Evolutionary conservation across 2,329 filamentous ascomycete genomes (phyloP).

Genomic region (Uncinocarpus reesii): DNA sequence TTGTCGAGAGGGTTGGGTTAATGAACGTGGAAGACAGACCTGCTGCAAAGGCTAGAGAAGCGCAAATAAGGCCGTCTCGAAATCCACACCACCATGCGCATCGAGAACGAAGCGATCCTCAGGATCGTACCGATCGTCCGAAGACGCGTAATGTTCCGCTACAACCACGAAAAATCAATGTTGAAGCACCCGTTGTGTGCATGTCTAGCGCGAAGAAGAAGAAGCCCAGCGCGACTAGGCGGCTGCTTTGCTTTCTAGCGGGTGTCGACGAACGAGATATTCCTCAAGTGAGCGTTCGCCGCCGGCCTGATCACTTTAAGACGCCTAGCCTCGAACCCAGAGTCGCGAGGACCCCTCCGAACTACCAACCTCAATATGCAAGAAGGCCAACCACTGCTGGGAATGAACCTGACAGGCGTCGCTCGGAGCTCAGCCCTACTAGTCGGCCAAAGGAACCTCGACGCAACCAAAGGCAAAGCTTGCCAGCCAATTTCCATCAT

Average conservation of each 20-base stretch:
- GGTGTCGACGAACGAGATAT: constrained; percentile 25
- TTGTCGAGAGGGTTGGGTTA: constrained; percentile 68
- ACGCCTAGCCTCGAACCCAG: constrained; percentile 4
- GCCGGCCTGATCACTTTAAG: constrained; percentile 14
- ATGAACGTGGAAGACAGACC: constrained; percentile 48
- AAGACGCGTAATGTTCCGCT: not conserved
- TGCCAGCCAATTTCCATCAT: not conserved
- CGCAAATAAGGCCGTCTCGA: not conserved
- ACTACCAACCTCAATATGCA: not conserved
- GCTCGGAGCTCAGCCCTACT: not conserved
- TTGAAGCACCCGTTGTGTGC: not conserved
- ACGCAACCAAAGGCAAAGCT: constrained; percentile 1
- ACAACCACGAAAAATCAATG: not conserved
- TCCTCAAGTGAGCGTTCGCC: constrained; percentile 20
- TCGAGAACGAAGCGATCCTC: not conserved
- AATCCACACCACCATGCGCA: not conserved
- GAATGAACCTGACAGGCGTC: not conserved
- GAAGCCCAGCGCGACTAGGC: constrained; percentile 19
- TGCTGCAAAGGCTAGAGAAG: constrained; percentile 15
- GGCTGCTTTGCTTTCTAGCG: constrained; percentile 29
- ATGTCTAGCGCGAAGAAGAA: constrained; percentile 15
- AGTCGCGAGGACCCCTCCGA: constrained; percentile 4
- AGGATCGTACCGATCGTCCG: not conserved
- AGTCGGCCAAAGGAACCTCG: not conserved
- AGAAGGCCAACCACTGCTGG: constrained; percentile 3